Percentiles rank a stretch among this genome's conserved stretches.
Conservation (phyloP, 1,284 basidiomycete species). For the Phellinidium pouzarii region DNA sequence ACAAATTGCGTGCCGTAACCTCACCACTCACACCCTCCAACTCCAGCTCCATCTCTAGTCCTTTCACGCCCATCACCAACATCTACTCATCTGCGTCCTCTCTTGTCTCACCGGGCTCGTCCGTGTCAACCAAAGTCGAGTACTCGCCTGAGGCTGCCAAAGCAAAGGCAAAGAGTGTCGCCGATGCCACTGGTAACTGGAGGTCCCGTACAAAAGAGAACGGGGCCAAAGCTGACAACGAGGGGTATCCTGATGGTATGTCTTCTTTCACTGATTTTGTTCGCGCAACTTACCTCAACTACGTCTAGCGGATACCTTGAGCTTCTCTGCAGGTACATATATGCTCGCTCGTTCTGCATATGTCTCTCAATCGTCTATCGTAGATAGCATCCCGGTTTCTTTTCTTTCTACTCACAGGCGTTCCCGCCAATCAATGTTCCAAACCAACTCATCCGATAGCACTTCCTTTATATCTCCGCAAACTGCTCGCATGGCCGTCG, state of each 20-base stretch:
- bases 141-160: conserved; percentile 16
- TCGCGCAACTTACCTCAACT: conserved; percentile 16
- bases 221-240: conserved; percentile 55
- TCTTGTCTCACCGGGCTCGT: conserved; percentile 15
- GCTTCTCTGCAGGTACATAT: conserved; percentile 12
- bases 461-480: conserved; percentile 24
- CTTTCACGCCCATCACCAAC: conserved; percentile 19
- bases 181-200: conserved; percentile 66
- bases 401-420: conserved; percentile 56
- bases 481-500: conserved; percentile 20
- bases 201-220: conserved; percentile 62
- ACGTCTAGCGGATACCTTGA: conserved; percentile 7
- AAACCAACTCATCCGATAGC: conserved; percentile 35
- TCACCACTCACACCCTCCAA: conserved; percentile 17
- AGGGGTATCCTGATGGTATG: conserved; percentile 46
- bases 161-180: conserved; percentile 33
- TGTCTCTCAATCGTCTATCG: background rate
- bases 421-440: conserved; percentile 42
- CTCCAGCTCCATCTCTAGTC: conserved; percentile 17
- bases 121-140: conserved; percentile 17
- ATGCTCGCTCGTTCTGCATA: background rate
- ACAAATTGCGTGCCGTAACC: conserved; percentile 14
- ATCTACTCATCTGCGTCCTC: conserved; percentile 18
- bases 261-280: conserved; percentile 5
- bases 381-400: conserved; percentile 56